phyloP scores from a whole-genome alignment of 768 basidiomycete genomes.

The Suillus lakei region DNA sequence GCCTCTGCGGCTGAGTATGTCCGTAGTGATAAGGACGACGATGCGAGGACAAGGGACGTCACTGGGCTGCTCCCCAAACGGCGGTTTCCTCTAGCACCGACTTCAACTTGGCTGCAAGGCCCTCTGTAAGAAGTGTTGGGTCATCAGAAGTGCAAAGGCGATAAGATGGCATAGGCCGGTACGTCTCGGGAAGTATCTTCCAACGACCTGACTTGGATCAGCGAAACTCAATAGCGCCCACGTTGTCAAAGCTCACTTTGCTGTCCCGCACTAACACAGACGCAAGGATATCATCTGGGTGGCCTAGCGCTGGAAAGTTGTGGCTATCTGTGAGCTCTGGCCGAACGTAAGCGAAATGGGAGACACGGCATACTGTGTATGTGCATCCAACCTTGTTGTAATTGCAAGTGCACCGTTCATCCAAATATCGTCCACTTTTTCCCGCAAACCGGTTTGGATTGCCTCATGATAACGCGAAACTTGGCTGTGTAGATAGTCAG shows the following conservation, averaged over 20 bases:
- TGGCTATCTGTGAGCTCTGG: conserved; percentile 56
- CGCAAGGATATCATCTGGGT: conserved; percentile 84
- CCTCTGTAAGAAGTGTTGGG: conserved; percentile 67
- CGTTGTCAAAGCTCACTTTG: conserved; percentile 47
- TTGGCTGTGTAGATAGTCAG: conserved; percentile 35
- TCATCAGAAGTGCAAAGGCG: conserved; percentile 81
- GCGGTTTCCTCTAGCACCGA: conserved; percentile 40
- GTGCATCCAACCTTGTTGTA: conserved; percentile 86
- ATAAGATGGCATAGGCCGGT: conserved; percentile 85
- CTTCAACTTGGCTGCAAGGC: conserved; percentile 56
- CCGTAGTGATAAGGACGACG: background rate
- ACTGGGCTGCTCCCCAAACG: conserved; percentile 31
- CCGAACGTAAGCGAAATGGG: background rate
- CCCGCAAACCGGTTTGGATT: conserved; percentile 56
- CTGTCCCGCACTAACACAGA: conserved; percentile 74
- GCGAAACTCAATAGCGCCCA: background rate
- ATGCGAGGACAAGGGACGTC: background rate
- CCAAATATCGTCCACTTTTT: conserved; percentile 69
- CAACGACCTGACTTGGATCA: conserved; percentile 2
- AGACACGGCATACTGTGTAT: conserved; percentile 54
- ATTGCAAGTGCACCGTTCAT: conserved; percentile 65
- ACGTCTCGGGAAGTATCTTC: conserved; percentile 73
- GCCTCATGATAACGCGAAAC: conserved; percentile 63
- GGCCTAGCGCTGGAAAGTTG: conserved; percentile 76
- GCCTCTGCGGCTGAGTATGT: background rate